These are phyloP conservation scores for Clavispora santaluciae DNA, from an alignment of 805 yeast genomes.

Conservation along the genomic window DNA sequence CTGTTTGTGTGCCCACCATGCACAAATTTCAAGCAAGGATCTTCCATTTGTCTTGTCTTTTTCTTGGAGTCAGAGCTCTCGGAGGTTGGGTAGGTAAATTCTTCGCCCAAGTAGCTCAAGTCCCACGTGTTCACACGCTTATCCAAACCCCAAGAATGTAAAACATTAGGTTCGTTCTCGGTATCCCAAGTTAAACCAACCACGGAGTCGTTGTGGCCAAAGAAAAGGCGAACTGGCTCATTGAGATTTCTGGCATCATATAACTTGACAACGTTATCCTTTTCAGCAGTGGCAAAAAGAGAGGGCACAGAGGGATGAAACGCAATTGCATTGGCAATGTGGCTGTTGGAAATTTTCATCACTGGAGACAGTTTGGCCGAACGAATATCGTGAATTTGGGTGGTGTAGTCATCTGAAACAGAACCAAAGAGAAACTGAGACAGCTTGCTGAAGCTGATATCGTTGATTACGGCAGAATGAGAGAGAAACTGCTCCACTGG, in stretches of 20 bases:
- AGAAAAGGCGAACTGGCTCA: conserved; percentile 56
- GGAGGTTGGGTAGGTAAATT: conserved; percentile 34
- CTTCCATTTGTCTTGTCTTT: conserved; percentile 49
- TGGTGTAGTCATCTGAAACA: conserved; percentile 61
- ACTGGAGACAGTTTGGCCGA: conserved; percentile 31
- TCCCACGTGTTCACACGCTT: conserved; percentile 76
- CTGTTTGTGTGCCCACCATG: conserved; percentile 85
- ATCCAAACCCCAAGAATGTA: conserved; percentile 61
- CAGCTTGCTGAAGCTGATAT: conserved; percentile 52
- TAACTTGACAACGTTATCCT: conserved; percentile 65
- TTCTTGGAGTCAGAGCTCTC: conserved; percentile 41
- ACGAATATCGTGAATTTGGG: conserved; percentile 61
- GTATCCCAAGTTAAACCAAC: conserved; percentile 45
- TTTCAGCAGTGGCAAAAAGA: conserved; percentile 70
- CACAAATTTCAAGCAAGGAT: conserved; percentile 72
- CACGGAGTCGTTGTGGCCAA: conserved; percentile 54
- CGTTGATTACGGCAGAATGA: conserved; percentile 61
- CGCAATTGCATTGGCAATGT: conserved; percentile 62
- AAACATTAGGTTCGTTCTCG: conserved; percentile 42
- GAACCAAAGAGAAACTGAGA: conserved; percentile 54
- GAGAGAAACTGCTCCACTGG: conserved; percentile 48
- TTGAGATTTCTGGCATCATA: conserved; percentile 70
- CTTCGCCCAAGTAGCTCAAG: conserved; percentile 52
- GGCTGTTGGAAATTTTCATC: conserved; percentile 42
- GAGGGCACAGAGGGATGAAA: conserved; percentile 55